Evolutionary conservation across 805 yeast species (phyloP).

Genomic region (Wickerhamiella galacta): DNA sequence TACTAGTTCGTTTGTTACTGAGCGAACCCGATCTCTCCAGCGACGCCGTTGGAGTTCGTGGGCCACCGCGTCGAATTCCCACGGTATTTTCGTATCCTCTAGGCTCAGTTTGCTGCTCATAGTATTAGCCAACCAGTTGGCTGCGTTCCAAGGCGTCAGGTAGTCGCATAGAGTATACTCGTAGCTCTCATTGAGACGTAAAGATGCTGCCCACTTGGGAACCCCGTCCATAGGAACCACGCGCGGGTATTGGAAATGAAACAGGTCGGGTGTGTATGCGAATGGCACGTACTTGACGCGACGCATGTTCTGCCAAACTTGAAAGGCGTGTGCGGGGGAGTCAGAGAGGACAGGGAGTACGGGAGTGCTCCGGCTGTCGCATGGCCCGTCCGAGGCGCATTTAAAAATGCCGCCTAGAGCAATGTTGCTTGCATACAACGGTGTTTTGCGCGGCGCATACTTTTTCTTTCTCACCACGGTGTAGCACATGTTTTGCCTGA

Average conservation of each 20-base stretch:
- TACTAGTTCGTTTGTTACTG: no score
- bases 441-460: conserved; percentile 30
- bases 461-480: conserved; percentile 42
- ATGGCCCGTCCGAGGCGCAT: conserved; percentile 19
- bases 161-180: conserved; percentile 26
- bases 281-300: conserved; percentile 39
- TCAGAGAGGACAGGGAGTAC: conserved; percentile 46
- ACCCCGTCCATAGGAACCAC: conserved; percentile 1
- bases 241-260: conserved; percentile 21
- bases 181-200: conserved; percentile 37
- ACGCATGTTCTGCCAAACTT: conserved; percentile 9
- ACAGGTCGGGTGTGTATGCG: conserved; percentile 32
- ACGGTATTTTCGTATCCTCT: conserved; percentile 8
- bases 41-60: not conserved
- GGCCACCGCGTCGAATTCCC: conserved; percentile 13
- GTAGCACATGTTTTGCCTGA: conserved; percentile 27
- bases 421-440: conserved; percentile 37
- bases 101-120: conserved; percentile 12
- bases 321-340: conserved; percentile 32
- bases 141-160: conserved; percentile 20
- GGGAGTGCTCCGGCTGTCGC: conserved; percentile 25
- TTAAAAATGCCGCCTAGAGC: conserved; percentile 50
- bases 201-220: conserved; percentile 29
- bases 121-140: conserved; percentile 15
- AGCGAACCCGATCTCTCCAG: not conserved